Percentiles rank a stretch among this genome's conserved stretches.
These are phyloP conservation scores for Lachnellula hyalina DNA, from an alignment of 2,329 filamentous ascomycete genomes.

Conservation along the genomic window DNA sequence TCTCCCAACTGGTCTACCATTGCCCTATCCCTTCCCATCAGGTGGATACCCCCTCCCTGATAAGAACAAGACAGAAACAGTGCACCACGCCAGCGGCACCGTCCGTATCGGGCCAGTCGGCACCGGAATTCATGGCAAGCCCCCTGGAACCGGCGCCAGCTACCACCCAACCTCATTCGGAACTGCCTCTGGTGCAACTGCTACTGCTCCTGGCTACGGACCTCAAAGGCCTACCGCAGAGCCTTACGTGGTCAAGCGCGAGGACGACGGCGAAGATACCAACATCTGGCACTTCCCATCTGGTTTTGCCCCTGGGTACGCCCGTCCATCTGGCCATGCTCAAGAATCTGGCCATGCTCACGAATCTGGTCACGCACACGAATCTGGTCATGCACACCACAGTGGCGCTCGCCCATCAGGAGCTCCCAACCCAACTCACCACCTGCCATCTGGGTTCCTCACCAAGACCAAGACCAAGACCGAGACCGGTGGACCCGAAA, in stretches of 20 bases:
- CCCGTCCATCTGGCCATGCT: background rate
- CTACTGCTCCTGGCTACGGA: background rate
- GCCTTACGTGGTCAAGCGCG: background rate
- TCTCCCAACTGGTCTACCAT: too few species aligned
- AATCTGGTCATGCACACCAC: too few species aligned
- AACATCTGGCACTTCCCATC: too few species aligned
- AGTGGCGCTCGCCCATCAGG: background rate
- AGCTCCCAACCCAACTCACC: background rate
- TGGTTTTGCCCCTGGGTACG: background rate
- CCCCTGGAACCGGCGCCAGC: background rate
- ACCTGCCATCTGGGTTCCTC: background rate
- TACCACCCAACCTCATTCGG: background rate
- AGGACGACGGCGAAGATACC: too few species aligned
- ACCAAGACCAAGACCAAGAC: background rate
- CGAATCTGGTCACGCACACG: background rate
- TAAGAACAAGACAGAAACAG: too few species aligned
- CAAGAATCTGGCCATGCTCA: background rate
- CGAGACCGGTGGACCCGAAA: background rate
- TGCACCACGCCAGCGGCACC: too few species aligned
- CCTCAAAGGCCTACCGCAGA: background rate
- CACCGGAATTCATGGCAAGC: background rate
- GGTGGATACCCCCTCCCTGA: too few species aligned
- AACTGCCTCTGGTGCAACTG: background rate
- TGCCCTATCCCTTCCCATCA: too few species aligned
- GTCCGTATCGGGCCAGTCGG: background rate